Evolutionary conservation across 2,329 filamentous ascomycete genomes (phyloP), one percentile per base, ranked within the genome.

Genomic region (Epichloe hybrida): DNA sequence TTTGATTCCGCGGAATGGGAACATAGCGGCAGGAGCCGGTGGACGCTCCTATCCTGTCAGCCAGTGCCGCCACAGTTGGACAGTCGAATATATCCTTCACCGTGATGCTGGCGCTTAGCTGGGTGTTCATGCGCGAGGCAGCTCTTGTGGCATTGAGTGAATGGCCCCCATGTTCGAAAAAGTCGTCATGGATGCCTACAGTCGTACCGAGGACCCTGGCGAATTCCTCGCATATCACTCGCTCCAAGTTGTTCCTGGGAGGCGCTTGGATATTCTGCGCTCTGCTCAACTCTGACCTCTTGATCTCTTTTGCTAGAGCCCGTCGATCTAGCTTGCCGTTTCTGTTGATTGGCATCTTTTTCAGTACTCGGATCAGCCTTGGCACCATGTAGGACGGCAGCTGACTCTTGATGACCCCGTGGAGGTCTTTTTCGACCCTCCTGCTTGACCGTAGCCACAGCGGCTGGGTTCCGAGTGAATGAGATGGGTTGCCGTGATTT

Each of bases 401-500:
- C 39, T 13, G 39, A 12, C 39, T 13, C 39, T 41, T 41, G 39
- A 23, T 11, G 20, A 21, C 4, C 9, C 23, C 39, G 39, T 11
- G 20, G 9, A 41, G 2, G 39, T 21, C 17, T 23, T 21, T 21
- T 23, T 41, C 39, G 9, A 13, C 13, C 0, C 3, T 41, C 1
- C 20, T 5, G 4, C 7, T 12, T 1, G 7, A 6, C 11, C 39
- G 39, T 7, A 23, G 3, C 17, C 23, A 23, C 23, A 23, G 23
- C 23, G 23, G 23, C 23, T 23, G 23, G 23, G 23, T 23, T 23
- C 23, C 39, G 17, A 41, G 39, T 6, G 4, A 5, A 15, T 21
- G 39, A 56, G 0, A 50, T 53, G 1, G 56, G 3, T 52, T 46
- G 1, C 31, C 17, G 6, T 53, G 50, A n/a, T 52, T 31, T 4